phyloP scores from a whole-genome alignment of 75 land plant species.

The Sequoia sempervirens region DNA sequence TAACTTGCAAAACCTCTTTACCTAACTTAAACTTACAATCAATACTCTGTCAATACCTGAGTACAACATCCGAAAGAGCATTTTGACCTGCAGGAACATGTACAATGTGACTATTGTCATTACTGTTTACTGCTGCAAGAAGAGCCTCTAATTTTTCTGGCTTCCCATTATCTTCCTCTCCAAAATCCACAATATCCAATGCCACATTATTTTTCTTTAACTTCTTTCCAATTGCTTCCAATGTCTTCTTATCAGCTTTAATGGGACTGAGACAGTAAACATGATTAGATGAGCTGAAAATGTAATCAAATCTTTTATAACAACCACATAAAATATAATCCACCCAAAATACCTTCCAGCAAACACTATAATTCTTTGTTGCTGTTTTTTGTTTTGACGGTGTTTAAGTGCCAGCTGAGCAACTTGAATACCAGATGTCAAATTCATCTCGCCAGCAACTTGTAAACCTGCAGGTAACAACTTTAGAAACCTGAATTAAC shows the following conservation, averaged over 20 bases:
- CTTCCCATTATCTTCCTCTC: constrained; percentile 87
- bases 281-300: neutral
- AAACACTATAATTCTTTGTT: constrained; percentile 89
- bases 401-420: constrained; percentile 96
- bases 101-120: constrained; percentile 87
- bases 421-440: constrained; percentile 89
- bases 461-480: constrained; percentile 52
- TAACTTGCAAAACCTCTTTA: neutral
- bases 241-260: constrained; percentile 65
- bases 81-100: constrained; percentile 76
- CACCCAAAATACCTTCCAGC: constrained; percentile 67
- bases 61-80: constrained; percentile 80
- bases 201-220: constrained; percentile 93
- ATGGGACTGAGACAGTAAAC: constrained; percentile 53
- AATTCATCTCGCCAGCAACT: constrained; percentile 75
- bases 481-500: neutral
- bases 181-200: constrained; percentile 84
- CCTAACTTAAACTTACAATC: neutral
- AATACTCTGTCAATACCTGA: constrained; percentile 39
- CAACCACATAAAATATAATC: constrained; percentile 4
- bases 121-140: constrained; percentile 74
- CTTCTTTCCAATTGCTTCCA: constrained; percentile 87
- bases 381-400: constrained; percentile 94
- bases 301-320: neutral
- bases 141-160: constrained; percentile 79